Evolutionary conservation across 441 rosid species (phyloP), one percentile per base, ranked within the genome.

Genomic region (Erodium trifolium): DNA sequence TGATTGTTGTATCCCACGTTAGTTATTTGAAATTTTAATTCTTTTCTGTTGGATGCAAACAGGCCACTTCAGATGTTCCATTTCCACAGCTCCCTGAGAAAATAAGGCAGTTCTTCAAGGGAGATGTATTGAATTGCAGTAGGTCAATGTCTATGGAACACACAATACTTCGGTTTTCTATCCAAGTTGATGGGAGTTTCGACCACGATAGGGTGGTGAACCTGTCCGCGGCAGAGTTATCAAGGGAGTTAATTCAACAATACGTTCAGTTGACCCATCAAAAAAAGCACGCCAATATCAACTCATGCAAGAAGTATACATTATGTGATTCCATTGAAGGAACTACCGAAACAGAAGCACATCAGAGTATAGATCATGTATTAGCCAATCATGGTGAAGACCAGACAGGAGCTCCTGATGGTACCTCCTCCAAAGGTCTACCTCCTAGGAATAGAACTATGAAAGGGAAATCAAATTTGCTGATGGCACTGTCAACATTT

Each of bases 61-160:
- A 94, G 98, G 97, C 98, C 78, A 92, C 98, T 78, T 94, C 99
- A 70, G 89, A 83, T 75, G 72, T 84, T 77, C 90, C 97, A 70
- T 74, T 63, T 76, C 49, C 65, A 31, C 82, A 68, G 68, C 89
- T 94, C 62, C 98, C 99, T 23, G 62, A 43, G 70, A 79, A 68
- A 76, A 69, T 94, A 75, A 85, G 74, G 85, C 85, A 88, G 63
- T 90, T 90, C 76, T 94, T 94, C 73, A 80, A 80, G 82, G 77
- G 83, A 70, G 83, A 81, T 73, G 63, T 71, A 65, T 83, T 85
- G 72, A 76, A 85, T 69, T 74, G 76, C 67, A 67, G 73, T 73
- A 80, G 47, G 68, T 76, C 80, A 72, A 79, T 78, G 68, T 67
- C 80, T 69, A 76, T 82, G 72, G 81, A 76, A 81, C 79, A 78